Evolutionary conservation across 1,284 basidiomycete genomes (phyloP), one percentile per base, ranked within the genome.

Genomic region (Ustilago tritici): DNA sequence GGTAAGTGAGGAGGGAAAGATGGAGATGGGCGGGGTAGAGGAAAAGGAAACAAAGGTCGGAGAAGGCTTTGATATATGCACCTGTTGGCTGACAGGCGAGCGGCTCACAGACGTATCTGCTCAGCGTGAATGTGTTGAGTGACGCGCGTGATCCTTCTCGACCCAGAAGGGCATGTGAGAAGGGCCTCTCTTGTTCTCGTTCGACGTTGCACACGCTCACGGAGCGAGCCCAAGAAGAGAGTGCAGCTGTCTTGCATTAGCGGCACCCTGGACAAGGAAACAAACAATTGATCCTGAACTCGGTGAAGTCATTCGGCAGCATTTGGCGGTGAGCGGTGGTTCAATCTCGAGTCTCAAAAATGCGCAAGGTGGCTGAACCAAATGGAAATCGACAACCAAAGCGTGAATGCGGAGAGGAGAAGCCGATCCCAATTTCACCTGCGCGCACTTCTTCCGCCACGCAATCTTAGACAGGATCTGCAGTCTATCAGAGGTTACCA

Each of bases 391-490:
- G 23, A 28, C 23, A 28, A 34, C 17, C 46, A 7, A 49, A 43
- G 50, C 56, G 56, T 65, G 63, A 65, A 65, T 65, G 63, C 63
- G 56, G 63, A 65, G 63, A 65, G 56, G 63, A 65, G 63, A 65
- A 57, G 32, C 40, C 40, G 40, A 41, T 17, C 14, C 36, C 40
- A 41, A 17, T 14, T 17, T 7, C 14, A 15, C 5, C 46, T 49
- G 46, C 46, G 23, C 46, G 46, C 46, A 31, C 9, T 17, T 41
- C 11, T 46, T 19, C 43, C n/a, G 15, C 43, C 43, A 46, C 43
- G 4, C 43, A 17, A 46, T 19, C 43, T 46, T 15, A 46, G n/a
- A 19, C 19, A 46, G n/a, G 43, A 46, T 46, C 43, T 19, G 43
- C 43, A 46, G 15, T 28, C 40, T 7, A 46, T 9, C 14, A 46